phyloP scores from a whole-genome alignment of 768 basidiomycete genomes.

The Tephrocybe sp. region DNA sequence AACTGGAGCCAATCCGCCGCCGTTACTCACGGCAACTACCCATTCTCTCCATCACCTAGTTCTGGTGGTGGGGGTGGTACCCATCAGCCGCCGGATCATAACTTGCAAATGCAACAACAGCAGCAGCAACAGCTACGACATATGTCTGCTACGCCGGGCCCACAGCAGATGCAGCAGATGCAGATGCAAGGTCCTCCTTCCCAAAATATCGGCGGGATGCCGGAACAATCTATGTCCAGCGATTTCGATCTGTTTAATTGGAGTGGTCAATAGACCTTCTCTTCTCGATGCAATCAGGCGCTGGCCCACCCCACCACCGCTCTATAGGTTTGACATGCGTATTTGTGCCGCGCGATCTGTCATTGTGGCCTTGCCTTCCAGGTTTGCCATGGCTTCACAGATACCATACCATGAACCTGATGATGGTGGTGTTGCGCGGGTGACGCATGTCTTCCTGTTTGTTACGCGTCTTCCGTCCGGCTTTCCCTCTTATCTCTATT shows the following conservation, averaged over 20 bases:
- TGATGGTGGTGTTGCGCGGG: too few relatives aligned
- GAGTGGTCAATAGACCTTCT: slow-evolving; percentile 38
- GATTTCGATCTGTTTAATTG: slow-evolving; percentile 65
- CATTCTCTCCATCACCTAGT: slow-evolving; percentile 37
- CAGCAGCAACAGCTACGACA: slow-evolving; percentile 38
- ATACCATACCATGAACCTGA: too few relatives aligned
- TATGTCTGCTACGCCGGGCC: slow-evolving; percentile 50
- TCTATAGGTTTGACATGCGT: background rate
- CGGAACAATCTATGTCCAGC: slow-evolving; percentile 39
- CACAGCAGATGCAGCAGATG: slow-evolving; percentile 28
- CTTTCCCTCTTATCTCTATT: slow-evolving; percentile 12
- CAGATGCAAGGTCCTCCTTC: slow-evolving; percentile 30
- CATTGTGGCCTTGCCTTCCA: slow-evolving; percentile 7
- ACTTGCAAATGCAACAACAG: slow-evolving; percentile 25
- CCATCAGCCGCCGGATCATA: slow-evolving; percentile 26
- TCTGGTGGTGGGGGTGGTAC: too few relatives aligned
- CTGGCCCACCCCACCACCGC: background rate
- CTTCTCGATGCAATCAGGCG: too few relatives aligned
- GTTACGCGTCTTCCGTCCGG: too few relatives aligned
- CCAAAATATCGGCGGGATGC: slow-evolving; percentile 27
- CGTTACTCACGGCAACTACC: slow-evolving; percentile 35
- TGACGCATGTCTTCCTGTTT: too few relatives aligned
- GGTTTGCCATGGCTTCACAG: too few relatives aligned
- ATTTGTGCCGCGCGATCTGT: slow-evolving; percentile 3
- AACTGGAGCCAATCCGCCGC: slow-evolving; percentile 23